phyloP scores from a whole-genome alignment of 257 asterid genomes.

The Solanum clarkiae region DNA sequence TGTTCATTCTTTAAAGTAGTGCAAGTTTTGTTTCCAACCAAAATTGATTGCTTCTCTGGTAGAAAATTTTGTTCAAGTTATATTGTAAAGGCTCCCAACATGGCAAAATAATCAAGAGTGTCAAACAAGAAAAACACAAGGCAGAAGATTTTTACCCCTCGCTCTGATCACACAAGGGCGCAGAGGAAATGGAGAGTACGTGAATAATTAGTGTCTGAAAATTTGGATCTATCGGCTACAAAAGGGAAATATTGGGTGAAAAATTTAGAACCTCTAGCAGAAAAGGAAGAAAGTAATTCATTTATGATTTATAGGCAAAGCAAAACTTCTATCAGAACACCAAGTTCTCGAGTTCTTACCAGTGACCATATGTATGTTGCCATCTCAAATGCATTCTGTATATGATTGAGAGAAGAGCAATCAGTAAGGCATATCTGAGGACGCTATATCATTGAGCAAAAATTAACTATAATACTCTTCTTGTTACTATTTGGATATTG shows the following conservation, averaged over 20 bases:
- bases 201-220: background rate
- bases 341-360: slow-evolving; percentile 32
- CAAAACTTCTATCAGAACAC: background rate
- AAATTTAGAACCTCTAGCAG: background rate
- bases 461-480: background rate
- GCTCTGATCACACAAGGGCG: background rate
- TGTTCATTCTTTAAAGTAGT: background rate
- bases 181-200: background rate
- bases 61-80: background rate
- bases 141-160: background rate
- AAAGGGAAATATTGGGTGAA: background rate
- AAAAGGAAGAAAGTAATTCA: background rate
- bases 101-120: background rate
- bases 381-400: slow-evolving; percentile 94
- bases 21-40: background rate
- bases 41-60: background rate
- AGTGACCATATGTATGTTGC: slow-evolving; percentile 71
- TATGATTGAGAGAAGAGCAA: background rate
- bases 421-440: background rate
- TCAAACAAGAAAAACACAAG: background rate
- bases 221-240: background rate
- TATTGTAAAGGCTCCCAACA: background rate
- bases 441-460: background rate
- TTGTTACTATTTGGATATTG: background rate
- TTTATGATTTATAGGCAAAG: background rate